Conservation (phyloP, 352 stramenopile species). For the Phytopythium chamaehyphon region DNA sequence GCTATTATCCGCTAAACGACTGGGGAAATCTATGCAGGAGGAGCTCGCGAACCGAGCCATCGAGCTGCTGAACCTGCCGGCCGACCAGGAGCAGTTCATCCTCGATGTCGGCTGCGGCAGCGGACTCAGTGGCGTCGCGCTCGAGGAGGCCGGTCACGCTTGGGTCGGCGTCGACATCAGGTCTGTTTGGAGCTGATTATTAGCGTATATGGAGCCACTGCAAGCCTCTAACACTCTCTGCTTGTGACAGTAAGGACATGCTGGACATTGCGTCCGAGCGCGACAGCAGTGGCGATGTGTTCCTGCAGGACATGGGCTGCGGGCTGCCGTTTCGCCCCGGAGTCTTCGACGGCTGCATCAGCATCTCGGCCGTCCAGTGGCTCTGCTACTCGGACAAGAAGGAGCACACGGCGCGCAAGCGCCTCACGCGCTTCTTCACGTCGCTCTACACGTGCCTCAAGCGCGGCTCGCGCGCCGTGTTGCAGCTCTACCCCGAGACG, state of each 20-base stretch:
- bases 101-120: slow-evolving; percentile 97
- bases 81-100: slow-evolving; percentile 85
- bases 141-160: slow-evolving; percentile 91
- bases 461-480: slow-evolving; percentile 89
- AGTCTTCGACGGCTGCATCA: slow-evolving; percentile 99
- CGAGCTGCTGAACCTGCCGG: slow-evolving; percentile 95
- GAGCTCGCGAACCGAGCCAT: slow-evolving; percentile 96
- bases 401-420: slow-evolving; percentile 90
- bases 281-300: slow-evolving; percentile 84
- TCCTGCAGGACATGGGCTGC: slow-evolving; percentile 97
- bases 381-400: slow-evolving; percentile 99
- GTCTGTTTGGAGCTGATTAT: background rate
- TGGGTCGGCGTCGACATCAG: slow-evolving; percentile 98
- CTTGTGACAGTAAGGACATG: slow-evolving; percentile 89
- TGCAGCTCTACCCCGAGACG: slow-evolving; percentile 99
- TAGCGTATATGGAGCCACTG: background rate
- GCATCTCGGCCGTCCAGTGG: slow-evolving; percentile 99
- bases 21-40: slow-evolving; percentile 26
- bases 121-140: slow-evolving; percentile 93
- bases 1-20: background rate
- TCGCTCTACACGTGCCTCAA: slow-evolving; percentile 89
- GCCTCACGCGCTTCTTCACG: slow-evolving; percentile 97
- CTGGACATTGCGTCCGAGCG: slow-evolving; percentile 97
- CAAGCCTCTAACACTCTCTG: background rate
- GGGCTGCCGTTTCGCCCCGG: slow-evolving; percentile 97